phyloP scores from a whole-genome alignment of 805 yeast genomes.

The Saturnispora silvae region DNA sequence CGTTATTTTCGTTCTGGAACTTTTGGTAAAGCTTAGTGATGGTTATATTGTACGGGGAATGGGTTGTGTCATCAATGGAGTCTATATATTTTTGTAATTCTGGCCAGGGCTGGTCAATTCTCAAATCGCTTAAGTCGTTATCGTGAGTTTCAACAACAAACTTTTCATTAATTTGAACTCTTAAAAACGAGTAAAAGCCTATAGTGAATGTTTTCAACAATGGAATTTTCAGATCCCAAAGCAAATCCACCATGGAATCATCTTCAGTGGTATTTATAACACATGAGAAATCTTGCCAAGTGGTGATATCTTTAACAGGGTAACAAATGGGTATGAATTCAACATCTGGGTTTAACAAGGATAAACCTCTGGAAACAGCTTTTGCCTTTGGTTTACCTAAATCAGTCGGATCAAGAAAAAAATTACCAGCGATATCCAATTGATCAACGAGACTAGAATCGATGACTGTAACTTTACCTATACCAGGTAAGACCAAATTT shows the following conservation, averaged over 20 bases:
- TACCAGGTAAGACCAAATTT: constrained; percentile 66
- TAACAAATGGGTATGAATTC: constrained; percentile 24
- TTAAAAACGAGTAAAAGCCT: constrained; percentile 59
- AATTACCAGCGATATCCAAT: constrained; percentile 45
- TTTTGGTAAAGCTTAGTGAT: constrained; percentile 41
- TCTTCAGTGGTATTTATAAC: constrained; percentile 31
- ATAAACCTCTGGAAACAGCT: constrained; percentile 31
- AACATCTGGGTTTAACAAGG: constrained; percentile 54
- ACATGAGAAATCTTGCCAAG: constrained; percentile 40
- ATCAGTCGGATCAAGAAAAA: constrained; percentile 42
- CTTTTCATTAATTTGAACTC: constrained; percentile 43
- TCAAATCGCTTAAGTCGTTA: constrained; percentile 47
- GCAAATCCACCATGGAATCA: constrained; percentile 10
- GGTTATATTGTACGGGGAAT: constrained; percentile 58
- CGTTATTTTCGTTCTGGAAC: constrained; percentile 24
- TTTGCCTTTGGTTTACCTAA: constrained; percentile 33
- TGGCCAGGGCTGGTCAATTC: constrained; percentile 64
- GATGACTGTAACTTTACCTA: constrained; percentile 51
- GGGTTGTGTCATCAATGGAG: constrained; percentile 40
- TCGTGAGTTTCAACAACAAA: constrained; percentile 70
- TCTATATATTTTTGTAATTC: constrained; percentile 45
- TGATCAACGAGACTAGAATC: constrained; percentile 33
- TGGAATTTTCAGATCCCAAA: constrained; percentile 42
- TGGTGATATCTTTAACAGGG: constrained; percentile 6
- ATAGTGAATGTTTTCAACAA: constrained; percentile 38